Base-by-base conservation (phyloP, 2,329 filamentous ascomycete species). In the Arachnopeziza araneosa region DNA sequence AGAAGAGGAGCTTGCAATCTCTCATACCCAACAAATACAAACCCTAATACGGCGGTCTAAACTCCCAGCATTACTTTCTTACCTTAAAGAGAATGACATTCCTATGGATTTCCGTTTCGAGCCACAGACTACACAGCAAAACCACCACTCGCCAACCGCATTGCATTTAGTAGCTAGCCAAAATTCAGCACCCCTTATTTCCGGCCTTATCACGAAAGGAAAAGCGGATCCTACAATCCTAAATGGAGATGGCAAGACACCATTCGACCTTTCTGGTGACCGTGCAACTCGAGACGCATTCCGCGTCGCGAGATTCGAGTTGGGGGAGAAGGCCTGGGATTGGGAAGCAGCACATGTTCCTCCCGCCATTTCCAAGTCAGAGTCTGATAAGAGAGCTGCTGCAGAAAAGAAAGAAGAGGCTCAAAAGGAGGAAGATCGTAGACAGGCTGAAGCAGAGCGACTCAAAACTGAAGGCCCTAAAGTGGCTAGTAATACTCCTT, bases 11-110 rank as follows among this genome's bases (percentile, higher is more conserved):
- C 86, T 83, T 32, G 88, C 88, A 1, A 75, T 88, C 2, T 79
- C 97, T 2, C 93, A 99, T 72, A 97, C 93, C 0, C 85, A 88
- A 1, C 95, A 99, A 71, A 80, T 99, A 0, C 91, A 95, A 69
- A 89, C 91, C 0, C 81, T 98, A 24, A 89, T 96, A 61, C 88
- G 91, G 52, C 88, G 95, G 50, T 96, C 91, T 1, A 98, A 96
- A 74, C 84, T 95, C 0, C 93, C 95, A 0, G 91, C 89, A 0
- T 77, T 99, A 1, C 79, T 97, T 19, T 87, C 90, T 0, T 99
- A 98, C 71, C 78, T 99, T 6, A 84, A 86, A 63, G 87, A 83
- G 63, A 96, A 97, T 75, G 77, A 79, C 2, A 78, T 98, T 10
- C 77, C 83, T 1, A 71, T 90, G 0, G 81, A 88, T 60, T 97